Evolutionary conservation across 2,329 filamentous ascomycete species (phyloP).

Genomic region (Drechslera avenae): DNA sequence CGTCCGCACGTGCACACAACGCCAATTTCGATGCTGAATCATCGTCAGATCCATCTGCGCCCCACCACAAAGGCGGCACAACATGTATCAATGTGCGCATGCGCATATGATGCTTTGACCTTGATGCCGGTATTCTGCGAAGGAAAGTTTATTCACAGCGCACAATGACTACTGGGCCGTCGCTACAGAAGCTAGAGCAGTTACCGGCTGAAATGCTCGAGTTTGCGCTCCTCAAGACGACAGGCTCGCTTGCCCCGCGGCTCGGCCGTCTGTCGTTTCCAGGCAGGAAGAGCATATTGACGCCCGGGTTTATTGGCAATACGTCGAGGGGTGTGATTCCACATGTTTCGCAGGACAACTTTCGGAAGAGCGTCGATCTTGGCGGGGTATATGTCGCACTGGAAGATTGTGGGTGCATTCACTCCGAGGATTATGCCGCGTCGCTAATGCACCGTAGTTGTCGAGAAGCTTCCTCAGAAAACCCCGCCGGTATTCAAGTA

Average conservation of each 20-base stretch:
- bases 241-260: conserved; percentile 59
- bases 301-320: conserved; percentile 79
- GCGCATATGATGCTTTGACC: neutral
- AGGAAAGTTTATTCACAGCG: neutral
- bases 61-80: conserved; percentile 6
- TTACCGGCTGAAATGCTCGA: conserved; percentile 51
- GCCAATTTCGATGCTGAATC: conserved; percentile 10
- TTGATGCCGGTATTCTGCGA: neutral
- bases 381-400: conserved; percentile 78
- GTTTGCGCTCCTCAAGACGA: conserved; percentile 52
- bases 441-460: conserved; percentile 58
- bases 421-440: neutral
- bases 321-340: conserved; percentile 85
- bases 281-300: conserved; percentile 71
- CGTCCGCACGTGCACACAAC: conserved; percentile 19
- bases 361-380: conserved; percentile 68
- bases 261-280: conserved; percentile 69
- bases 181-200: conserved; percentile 23
- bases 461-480: conserved; percentile 61
- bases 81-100: neutral
- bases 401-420: conserved; percentile 81
- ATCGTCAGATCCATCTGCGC: conserved; percentile 1
- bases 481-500: conserved; percentile 60
- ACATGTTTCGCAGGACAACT: conserved; percentile 86
- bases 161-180: conserved; percentile 16